Conservation (phyloP, 257 asterid genomes). For the Scutellaria galericulata region DNA sequence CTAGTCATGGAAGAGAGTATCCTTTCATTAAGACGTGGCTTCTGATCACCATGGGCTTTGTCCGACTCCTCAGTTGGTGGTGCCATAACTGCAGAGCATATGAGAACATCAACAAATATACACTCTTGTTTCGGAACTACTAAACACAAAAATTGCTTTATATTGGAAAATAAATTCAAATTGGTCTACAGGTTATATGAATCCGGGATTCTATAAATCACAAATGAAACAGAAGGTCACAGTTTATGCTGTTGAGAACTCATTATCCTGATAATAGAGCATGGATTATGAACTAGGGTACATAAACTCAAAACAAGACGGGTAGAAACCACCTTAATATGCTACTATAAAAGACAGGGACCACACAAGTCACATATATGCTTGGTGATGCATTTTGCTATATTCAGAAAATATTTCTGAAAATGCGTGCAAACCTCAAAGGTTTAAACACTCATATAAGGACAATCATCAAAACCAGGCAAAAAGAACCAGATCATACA, state of each 20-base stretch:
- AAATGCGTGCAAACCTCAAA: no score
- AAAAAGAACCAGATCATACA: no score
- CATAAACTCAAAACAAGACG: background rate
- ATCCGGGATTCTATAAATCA: background rate
- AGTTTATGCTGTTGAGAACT: background rate
- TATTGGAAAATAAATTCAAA: background rate
- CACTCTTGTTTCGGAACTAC: background rate
- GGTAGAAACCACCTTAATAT: constrained; percentile 1
- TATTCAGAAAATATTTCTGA: no score
- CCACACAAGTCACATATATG: background rate
- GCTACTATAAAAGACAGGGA: constrained; percentile 11
- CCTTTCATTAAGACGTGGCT: constrained; percentile 77
- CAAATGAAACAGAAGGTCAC: background rate
- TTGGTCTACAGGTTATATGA: background rate
- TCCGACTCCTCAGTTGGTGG: constrained; percentile 42
- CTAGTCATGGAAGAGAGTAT: constrained; percentile 80
- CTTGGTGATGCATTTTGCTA: background rate
- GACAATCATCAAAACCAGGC: no score
- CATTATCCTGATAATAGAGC: background rate
- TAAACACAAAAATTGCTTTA: background rate
- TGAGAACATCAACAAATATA: constrained; percentile 17
- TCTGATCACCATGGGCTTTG: constrained; percentile 36
- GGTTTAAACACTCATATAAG: no score
- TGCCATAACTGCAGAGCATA: constrained; percentile 38
- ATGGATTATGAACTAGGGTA: background rate